Conservation (phyloP, 2,329 filamentous ascomycete species). For the Ceratocystis diversiconidia region DNA sequence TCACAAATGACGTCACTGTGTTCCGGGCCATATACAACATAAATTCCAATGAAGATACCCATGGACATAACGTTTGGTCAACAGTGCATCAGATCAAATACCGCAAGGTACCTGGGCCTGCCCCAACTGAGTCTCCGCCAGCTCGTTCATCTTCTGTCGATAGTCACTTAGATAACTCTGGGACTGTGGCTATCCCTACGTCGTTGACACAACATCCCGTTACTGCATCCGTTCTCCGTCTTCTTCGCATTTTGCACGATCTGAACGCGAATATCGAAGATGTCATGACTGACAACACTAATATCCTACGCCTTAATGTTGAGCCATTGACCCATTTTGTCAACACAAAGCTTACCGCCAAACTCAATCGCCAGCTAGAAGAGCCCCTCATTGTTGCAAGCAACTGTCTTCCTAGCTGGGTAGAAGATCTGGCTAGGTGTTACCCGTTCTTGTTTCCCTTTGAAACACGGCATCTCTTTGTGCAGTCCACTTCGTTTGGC, state of each 20-base stretch:
- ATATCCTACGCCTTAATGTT: constrained; percentile 53
- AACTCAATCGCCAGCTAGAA: constrained; percentile 90
- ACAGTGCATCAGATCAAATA: constrained; percentile 85
- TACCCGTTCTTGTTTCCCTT: constrained; percentile 98
- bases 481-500: constrained; percentile 95
- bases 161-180: constrained; percentile 26
- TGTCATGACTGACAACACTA: constrained; percentile 65
- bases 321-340: constrained; percentile 90
- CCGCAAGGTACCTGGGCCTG: constrained; percentile 68
- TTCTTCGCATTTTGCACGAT: constrained; percentile 82
- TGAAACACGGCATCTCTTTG: constrained; percentile 88
- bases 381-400: constrained; percentile 95
- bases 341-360: constrained; percentile 95
- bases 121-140: constrained; percentile 52
- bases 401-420: constrained; percentile 90
- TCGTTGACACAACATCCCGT: constrained; percentile 73
- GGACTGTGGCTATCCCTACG: constrained; percentile 46
- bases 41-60: constrained; percentile 22
- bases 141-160: background rate
- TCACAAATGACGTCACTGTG: constrained; percentile 85
- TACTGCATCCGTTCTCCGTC: constrained; percentile 71
- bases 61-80: constrained; percentile 68
- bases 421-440: constrained; percentile 79
- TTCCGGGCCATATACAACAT: constrained; percentile 77
- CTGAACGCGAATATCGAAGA: constrained; percentile 90